phyloP scores from a whole-genome alignment of 768 basidiomycete species.

The Tubosaeta sp. region DNA sequence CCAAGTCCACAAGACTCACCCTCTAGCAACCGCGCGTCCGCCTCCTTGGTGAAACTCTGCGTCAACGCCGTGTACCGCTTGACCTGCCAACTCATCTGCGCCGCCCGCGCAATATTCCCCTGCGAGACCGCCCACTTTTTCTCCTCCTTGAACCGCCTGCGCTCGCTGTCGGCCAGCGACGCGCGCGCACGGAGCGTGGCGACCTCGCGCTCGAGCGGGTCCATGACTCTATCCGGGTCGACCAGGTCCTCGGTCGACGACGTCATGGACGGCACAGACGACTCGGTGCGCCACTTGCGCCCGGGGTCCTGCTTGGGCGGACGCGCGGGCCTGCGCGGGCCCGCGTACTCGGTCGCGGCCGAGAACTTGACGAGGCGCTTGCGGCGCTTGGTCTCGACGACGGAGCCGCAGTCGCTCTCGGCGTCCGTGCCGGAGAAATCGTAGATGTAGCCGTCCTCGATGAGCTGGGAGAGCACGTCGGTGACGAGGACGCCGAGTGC shows the following conservation, averaged over 20 bases:
- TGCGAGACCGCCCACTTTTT: conserved; percentile 81
- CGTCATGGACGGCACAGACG: conserved; percentile 45
- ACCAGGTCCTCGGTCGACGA: conserved; percentile 66
- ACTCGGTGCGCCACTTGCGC: conserved; percentile 32
- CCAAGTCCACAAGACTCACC: conserved; percentile 34
- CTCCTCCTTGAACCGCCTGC: conserved; percentile 80
- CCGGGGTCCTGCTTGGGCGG: conserved; percentile 27
- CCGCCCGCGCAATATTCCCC: conserved; percentile 69
- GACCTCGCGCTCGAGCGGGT: conserved; percentile 70
- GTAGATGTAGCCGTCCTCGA: conserved; percentile 45
- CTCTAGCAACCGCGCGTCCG: conserved; percentile 63
- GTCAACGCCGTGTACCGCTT: conserved; percentile 75
- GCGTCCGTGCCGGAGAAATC: conserved; percentile 22
- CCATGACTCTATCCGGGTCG: conserved; percentile 53
- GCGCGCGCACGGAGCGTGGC: conserved; percentile 71
- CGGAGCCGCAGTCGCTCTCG: conserved; percentile 18
- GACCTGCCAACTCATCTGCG: conserved; percentile 81
- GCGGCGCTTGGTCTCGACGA: conserved; percentile 25
- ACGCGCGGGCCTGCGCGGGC: conserved; percentile 20
- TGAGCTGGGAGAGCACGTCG: conserved; percentile 63
- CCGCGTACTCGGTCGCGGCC: conserved; percentile 32
- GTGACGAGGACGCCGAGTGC: conserved; percentile 67
- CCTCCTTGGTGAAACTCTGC: conserved; percentile 77
- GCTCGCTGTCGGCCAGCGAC: conserved; percentile 77
- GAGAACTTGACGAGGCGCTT: conserved; percentile 48